phyloP scores from a whole-genome alignment of 331 rosid genomes.

The Rosa hybrid region DNA sequence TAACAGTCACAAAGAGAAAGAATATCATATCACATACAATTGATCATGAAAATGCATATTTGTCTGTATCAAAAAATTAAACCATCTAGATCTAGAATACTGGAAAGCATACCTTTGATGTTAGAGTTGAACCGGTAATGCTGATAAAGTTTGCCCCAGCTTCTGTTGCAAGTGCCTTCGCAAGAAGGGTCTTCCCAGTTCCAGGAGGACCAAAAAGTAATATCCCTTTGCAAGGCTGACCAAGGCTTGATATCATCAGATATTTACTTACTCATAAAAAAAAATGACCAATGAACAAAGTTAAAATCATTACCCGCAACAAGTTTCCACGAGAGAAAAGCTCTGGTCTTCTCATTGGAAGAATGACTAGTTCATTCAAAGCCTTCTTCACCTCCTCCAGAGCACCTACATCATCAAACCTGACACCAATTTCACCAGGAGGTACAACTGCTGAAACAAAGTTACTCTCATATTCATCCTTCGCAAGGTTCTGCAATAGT shows the following conservation, averaged over 20 bases:
- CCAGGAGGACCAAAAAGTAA: constrained; percentile 99
- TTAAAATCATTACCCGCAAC: constrained; percentile 66
- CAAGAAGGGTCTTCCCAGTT: constrained; percentile 98
- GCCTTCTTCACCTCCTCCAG: constrained; percentile 94
- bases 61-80: neutral
- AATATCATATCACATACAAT: neutral
- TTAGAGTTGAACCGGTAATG: constrained; percentile 93
- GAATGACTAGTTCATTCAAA: constrained; percentile 90
- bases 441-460: constrained; percentile 92
- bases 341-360: constrained; percentile 96
- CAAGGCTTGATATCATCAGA: constrained; percentile 23
- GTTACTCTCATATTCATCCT: constrained; percentile 94
- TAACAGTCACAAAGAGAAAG: constrained; percentile 5
- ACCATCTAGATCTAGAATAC: neutral
- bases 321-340: constrained; percentile 91
- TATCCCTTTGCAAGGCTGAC: constrained; percentile 97
- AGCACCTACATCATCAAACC: constrained; percentile 96
- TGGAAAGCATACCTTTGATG: constrained; percentile 70
- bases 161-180: constrained; percentile 98
- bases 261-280: constrained; percentile 19
- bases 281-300: constrained; percentile 29
- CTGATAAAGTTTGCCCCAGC: constrained; percentile 98
- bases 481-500: constrained; percentile 76
- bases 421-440: constrained; percentile 95
- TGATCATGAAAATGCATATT: neutral